Conservation (phyloP, 768 basidiomycete species). For the Trametes gibbosa region DNA sequence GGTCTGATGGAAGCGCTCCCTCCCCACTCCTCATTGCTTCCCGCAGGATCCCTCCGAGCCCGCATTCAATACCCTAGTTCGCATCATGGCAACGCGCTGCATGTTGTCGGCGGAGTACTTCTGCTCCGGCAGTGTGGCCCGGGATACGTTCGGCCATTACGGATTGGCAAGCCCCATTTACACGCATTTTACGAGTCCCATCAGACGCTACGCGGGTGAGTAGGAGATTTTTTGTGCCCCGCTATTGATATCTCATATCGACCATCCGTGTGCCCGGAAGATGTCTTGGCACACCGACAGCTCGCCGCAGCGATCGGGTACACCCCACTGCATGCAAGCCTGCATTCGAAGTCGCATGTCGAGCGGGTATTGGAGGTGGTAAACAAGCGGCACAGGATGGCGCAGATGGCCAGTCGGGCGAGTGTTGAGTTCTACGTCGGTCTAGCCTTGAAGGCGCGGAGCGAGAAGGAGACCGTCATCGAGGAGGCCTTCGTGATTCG, state of each 20-base stretch:
- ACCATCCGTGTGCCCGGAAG: constrained; percentile 34
- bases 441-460: constrained; percentile 76
- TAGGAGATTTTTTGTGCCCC: not conserved
- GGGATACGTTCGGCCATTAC: constrained; percentile 94
- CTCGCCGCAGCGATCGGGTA: constrained; percentile 87
- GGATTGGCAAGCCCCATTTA: constrained; percentile 97
- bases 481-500: constrained; percentile 94
- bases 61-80: constrained; percentile 94
- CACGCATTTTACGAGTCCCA: constrained; percentile 98
- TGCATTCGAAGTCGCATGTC: constrained; percentile 87
- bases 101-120: constrained; percentile 99
- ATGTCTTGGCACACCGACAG: constrained; percentile 93
- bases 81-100: constrained; percentile 98
- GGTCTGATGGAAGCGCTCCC: constrained; percentile 6
- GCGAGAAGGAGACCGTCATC: constrained; percentile 46
- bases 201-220: constrained; percentile 90
- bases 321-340: constrained; percentile 74
- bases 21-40: constrained; percentile 2
- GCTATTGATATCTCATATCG: not conserved
- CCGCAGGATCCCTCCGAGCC: constrained; percentile 75
- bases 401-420: constrained; percentile 95
- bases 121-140: constrained; percentile 88
- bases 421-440: constrained; percentile 98
- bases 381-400: constrained; percentile 91
- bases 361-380: constrained; percentile 84